A percentile compares a stretch with the other conserved stretches of the same genome.
These are phyloP conservation scores for Diversispora eburnea DNA, from an alignment of 192 early-diverging fungal species.

Conservation along the genomic window DNA sequence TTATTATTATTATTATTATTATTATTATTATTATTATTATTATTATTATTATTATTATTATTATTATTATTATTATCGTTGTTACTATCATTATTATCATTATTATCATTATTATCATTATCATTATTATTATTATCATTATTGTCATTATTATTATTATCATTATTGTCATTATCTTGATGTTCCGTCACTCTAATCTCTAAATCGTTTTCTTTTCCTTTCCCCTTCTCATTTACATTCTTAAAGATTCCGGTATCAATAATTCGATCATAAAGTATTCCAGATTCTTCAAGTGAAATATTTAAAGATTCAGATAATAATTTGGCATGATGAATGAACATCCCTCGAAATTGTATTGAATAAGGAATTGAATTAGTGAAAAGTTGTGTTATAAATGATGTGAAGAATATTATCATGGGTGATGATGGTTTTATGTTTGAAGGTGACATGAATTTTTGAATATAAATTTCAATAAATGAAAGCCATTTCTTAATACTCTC, in stretches of 20 bases:
- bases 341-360: slow-evolving; percentile 14
- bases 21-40: background rate
- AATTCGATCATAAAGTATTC: slow-evolving; percentile 29
- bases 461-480: background rate
- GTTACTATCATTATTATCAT: no score
- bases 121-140: no score
- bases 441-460: background rate
- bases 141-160: no score
- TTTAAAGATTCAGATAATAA: slow-evolving; percentile 24
- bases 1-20: background rate
- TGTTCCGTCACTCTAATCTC: no score
- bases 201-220: no score
- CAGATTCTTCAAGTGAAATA: slow-evolving; percentile 8
- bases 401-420: no score
- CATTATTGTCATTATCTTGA: no score
- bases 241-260: slow-evolving; percentile 18
- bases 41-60: background rate
- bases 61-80: slow-evolving; percentile 1
- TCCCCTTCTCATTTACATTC: no score
- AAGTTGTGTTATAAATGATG: no score
- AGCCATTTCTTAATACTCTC: slow-evolving; percentile 13
- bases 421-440: no score
- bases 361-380: background rate
- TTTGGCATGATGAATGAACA: slow-evolving; percentile 20
- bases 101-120: no score